phyloP scores from a whole-genome alignment of 2,329 filamentous ascomycete genomes.

The Paraconiothyrium sp. region DNA sequence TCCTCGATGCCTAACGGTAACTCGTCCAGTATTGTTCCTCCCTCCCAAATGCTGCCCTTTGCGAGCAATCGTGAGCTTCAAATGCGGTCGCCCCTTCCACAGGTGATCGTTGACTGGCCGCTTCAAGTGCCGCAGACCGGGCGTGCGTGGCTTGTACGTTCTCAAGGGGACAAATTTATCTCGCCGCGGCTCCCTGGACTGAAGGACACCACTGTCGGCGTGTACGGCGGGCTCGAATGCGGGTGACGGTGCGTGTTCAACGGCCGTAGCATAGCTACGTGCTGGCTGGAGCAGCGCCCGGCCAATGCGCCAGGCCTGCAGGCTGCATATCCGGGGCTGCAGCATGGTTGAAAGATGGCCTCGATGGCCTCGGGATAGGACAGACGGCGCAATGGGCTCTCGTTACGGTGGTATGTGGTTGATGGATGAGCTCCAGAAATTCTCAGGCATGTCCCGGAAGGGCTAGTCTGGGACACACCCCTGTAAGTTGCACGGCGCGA shows the following conservation, averaged over 20 bases:
- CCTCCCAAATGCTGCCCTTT: constrained; percentile 94
- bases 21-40: constrained; percentile 83
- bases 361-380: constrained; percentile 26
- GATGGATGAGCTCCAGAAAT: constrained; percentile 36
- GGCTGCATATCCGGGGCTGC: constrained; percentile 70
- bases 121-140: constrained; percentile 89
- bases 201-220: constrained; percentile 37
- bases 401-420: constrained; percentile 31
- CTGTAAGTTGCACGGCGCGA: constrained; percentile 18
- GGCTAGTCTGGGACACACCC: constrained; percentile 30
- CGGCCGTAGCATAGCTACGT: constrained; percentile 64
- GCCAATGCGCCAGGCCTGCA: constrained; percentile 59
- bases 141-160: constrained; percentile 92
- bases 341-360: constrained; percentile 62
- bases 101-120: constrained; percentile 95
- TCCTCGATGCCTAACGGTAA: constrained; percentile 91
- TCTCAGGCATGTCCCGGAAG: constrained; percentile 37
- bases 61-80: constrained; percentile 87
- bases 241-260: constrained; percentile 47
- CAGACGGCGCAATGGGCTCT: constrained; percentile 31
- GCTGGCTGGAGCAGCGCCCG: constrained; percentile 56
- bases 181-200: constrained; percentile 38
- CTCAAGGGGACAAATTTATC: constrained; percentile 65
- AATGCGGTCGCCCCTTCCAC: constrained; percentile 89
- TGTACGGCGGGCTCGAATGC: constrained; percentile 44